Evolutionary conservation across 768 basidiomycete species (phyloP), one percentile per base, ranked within the genome.

Genomic region (Podaxis sp.): DNA sequence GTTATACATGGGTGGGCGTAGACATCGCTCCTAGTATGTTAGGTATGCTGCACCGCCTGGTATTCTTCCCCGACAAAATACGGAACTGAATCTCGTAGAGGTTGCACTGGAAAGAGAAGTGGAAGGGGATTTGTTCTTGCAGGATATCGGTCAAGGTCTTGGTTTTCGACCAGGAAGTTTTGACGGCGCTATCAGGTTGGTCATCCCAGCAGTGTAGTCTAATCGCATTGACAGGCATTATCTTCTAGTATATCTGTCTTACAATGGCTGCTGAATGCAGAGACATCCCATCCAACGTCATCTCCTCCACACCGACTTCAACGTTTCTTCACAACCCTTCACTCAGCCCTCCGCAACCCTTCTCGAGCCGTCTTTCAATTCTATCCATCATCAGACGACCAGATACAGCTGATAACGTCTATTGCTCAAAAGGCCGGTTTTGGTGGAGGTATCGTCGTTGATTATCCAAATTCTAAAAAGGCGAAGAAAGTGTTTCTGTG

Each of bases 21-120:
- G 97, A 99, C 72, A 89, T 99, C 60, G 89, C 95, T 0, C 96
- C 96, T 0, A 95, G 93, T 67, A 99, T 99, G 97, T 85, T 99
- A 33, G 93, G 95, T 94, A 69, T 73, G 87, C 75, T 53, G 24
- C 48, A 7, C 49, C 9, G 49, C 22, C 19, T 1, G 22, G 24
- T 51, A 24, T 12, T 11, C 19, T 15, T 24, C 9, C 42, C 12
- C 5, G 13, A 51, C 6, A 24, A 9, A 24, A 1, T 13, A 13
- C 11, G 19, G 8, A 28, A 12, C 24, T 51, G 26, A 51, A 8
- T 2, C 49, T 19, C 48, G 30, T 64, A 96, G 96, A 99, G 83
- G 94, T 98, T 30, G 97, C 97, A 7, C 78, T 99, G 56, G 95
- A 98, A 72, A 82, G 96, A 44, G 93, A 99, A 71, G 92, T 98